Evolutionary conservation across 495 filamentous ascomycete species (phyloP), one percentile per base, ranked within the genome.

Genomic region (Xylaria venustula): DNA sequence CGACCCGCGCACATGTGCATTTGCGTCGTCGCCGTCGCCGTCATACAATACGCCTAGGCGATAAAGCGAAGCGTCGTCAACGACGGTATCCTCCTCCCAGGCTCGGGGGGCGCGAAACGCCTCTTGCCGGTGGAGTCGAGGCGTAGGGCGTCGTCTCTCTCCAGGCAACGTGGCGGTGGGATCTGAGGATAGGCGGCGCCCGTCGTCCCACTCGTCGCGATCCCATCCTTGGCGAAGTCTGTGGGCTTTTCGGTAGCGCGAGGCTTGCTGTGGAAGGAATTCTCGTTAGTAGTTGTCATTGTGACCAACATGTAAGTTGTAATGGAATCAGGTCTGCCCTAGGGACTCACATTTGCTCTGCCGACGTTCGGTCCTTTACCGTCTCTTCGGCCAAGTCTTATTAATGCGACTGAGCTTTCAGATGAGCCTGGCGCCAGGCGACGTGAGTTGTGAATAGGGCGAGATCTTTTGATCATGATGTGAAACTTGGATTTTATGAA

Each of bases 51-150:
- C 55, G 8, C 75, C 77, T 32, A 75, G 44, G 36, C 67, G 67
- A 49, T 77, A 77, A 25, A 78, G 61, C 36, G 75, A 71, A 3
- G 64, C 66, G 34, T 69, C 70, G 28, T 70, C 64, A 3, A 67
- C 56, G 46, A 66, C 63, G 0, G 60, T 37, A 40, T 67, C 65
- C 9, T 62, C 32, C 12, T 64, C 59, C 59, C 50, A 44, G 0
- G 66, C 68, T 44, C 59, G 50, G 3, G 65, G 69, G 22, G 72
- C 73, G 12, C 70, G 66, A 36, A 80, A 80, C 19, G 78, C 78
- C 47, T 75, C 74, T 59, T 80, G 73, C 7, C 78, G 65, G 56
- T 77, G 68, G 26, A 80, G 68, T 1, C 68, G 69, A 0, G 77
- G 77, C 11, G 63, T 71, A 2, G 67, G 59, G 7, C 61, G 68